Evolutionary conservation across 2,329 filamentous ascomycete genomes (phyloP), one percentile per base, ranked within the genome.

Genomic region (Fusarium fracticaudum): DNA sequence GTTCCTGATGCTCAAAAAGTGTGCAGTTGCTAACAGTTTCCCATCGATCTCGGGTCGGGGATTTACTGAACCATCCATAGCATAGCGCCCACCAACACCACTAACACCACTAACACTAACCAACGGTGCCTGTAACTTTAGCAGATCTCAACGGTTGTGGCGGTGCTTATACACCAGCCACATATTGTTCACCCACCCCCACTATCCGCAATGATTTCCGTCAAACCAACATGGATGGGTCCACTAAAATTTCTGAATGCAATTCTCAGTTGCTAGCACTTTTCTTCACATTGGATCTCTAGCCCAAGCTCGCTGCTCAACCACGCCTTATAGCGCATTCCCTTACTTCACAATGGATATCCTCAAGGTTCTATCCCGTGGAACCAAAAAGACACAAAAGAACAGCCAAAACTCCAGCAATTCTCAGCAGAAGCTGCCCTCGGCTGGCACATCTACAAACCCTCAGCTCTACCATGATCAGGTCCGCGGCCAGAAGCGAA

Each of bases 401-500:
- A 77, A 79, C 24, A 70, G 82, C 45, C 76, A 75, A 33, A 62
- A 70, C 40, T 74, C 72, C 45, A 79, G 81, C 37, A 77, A 77
- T 37, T 78, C 81, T 37, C 71, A 82, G 26, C 77, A 83, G 7
- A 87, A 86, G 63, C 84, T 93, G 38, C 92, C 92, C 12, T 93
- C 91, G 8, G 89, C 89, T 59, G 92, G 91, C 69, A 89, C 87
- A 29, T 85, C 85, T 71, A 84, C 88, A 48, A 92, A 92, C 76
- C 92, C 93, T 14, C 93, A 94, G 81, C 87, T 94, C 38, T 94
- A 89, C 82, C 87, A 91, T 82, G 89, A 91, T 78, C 80, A 86
- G 22, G 83, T 87, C 31, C 82, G 83, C 62, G 80, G 83, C 64
- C 85, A 87, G 75, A 91, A 91, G 83, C 85, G 89, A 73, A 91